phyloP scores from a whole-genome alignment of 176 grass and related monocot species.

The Bolboschoenus planiculmis region DNA sequence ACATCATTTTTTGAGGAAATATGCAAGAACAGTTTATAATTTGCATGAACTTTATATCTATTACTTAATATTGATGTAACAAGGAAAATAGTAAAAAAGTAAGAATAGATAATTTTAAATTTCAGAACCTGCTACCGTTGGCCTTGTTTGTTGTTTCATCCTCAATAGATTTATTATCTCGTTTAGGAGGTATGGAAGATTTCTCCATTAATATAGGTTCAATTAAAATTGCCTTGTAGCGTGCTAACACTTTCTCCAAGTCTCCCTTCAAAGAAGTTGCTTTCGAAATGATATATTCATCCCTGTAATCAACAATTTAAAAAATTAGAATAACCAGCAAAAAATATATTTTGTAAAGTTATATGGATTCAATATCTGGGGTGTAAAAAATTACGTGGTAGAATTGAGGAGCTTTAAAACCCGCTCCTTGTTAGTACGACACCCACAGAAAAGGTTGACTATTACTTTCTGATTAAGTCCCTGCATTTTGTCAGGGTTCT shows the following conservation, averaged over 20 bases:
- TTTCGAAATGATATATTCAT: constrained; percentile 63
- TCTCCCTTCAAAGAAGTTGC: constrained; percentile 75
- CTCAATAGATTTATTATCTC: constrained; percentile 6
- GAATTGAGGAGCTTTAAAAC: constrained; percentile 58
- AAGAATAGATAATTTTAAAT: not conserved
- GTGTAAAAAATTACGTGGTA: constrained; percentile 48
- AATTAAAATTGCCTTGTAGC: constrained; percentile 61
- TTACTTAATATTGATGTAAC: not conserved
- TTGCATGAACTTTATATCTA: not conserved
- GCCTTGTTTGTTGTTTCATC: constrained; percentile 2
- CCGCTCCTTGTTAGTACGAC: constrained; percentile 62
- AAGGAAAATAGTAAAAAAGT: not conserved
- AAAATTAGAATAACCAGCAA: not conserved
- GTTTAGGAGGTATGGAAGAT: constrained; percentile 28
- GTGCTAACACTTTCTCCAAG: constrained; percentile 61
- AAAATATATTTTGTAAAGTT: not conserved
- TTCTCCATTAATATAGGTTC: constrained; percentile 37
- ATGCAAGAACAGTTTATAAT: not conserved
- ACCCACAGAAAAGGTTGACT: constrained; percentile 63
- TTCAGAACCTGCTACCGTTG: not conserved
- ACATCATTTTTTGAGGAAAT: not conserved
- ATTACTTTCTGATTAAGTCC: constrained; percentile 67
- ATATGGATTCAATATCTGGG: not conserved
- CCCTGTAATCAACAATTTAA: constrained; percentile 29
- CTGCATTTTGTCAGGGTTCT: constrained; percentile 35